These are phyloP conservation scores for Vitis cinerea DNA, from an alignment of 164 flowering plant species.

Conservation along the genomic window DNA sequence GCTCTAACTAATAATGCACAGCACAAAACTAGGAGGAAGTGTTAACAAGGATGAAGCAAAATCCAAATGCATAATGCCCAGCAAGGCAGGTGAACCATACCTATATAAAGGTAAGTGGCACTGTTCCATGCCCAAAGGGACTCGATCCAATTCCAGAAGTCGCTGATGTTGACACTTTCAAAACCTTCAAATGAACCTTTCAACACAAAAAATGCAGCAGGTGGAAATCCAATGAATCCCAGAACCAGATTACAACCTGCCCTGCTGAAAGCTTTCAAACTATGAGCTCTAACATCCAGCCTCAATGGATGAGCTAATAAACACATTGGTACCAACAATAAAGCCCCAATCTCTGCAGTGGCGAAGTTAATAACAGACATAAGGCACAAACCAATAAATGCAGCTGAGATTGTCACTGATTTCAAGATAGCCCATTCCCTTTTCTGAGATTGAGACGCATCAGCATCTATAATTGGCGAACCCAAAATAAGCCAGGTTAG, in stretches of 20 bases:
- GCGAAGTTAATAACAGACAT: conserved; percentile 97
- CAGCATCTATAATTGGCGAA: no score
- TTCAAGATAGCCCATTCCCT: conserved; percentile 74
- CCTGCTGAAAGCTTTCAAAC: conserved; percentile 28
- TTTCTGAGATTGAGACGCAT: conserved; percentile 19
- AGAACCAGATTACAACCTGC: conserved; percentile 47
- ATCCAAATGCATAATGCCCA: conserved; percentile 57
- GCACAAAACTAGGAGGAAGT: neutral
- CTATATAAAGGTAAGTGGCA: conserved; percentile 83
- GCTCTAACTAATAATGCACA: conserved; percentile 1
- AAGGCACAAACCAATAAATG: conserved; percentile 72
- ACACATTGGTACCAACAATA: conserved; percentile 78
- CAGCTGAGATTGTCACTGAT: conserved; percentile 65
- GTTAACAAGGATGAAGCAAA: conserved; percentile 45
- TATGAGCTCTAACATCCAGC: conserved; percentile 31
- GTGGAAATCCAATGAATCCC: conserved; percentile 58
- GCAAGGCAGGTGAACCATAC: conserved; percentile 73
- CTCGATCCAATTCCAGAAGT: conserved; percentile 86
- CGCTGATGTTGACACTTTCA: conserved; percentile 37
- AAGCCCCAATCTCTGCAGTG: conserved; percentile 86
- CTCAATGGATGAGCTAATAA: conserved; percentile 66
- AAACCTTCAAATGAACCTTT: conserved; percentile 49
- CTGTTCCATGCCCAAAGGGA: conserved; percentile 92
- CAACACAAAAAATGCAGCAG: conserved; percentile 44
- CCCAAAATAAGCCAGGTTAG: no score